Conservation (phyloP, 257 asterid species). For the Leonotis leonurus region DNA sequence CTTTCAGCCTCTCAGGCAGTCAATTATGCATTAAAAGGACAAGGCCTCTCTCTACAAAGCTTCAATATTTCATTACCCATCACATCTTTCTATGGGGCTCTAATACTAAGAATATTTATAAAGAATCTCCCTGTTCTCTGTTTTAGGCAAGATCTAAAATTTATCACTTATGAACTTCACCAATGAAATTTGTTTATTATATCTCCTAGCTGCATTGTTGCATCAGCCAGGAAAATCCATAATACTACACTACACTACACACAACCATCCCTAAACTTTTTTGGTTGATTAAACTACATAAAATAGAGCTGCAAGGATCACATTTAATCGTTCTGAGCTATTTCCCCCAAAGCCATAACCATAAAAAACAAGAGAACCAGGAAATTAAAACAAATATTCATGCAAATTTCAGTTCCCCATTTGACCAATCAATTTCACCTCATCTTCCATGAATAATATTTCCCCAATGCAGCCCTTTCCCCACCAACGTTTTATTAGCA, state of each 20-base stretch:
- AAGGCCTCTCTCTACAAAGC: not conserved
- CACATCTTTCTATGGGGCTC: not conserved
- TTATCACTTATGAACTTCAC: not conserved
- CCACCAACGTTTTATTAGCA: not conserved
- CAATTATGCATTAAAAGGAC: not conserved
- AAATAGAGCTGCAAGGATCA: not conserved
- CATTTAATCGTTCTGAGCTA: not conserved
- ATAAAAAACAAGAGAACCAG: not conserved
- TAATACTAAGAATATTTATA: not conserved
- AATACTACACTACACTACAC: not conserved
- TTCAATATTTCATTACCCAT: not conserved
- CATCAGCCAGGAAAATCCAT: not conserved
- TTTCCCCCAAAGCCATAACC: not conserved
- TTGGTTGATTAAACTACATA: not conserved
- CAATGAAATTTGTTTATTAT: not conserved
- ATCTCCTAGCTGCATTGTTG: not conserved
- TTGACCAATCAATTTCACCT: not conserved
- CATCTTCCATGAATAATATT: not conserved
- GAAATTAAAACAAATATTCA: not conserved
- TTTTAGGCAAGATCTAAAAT: not conserved
- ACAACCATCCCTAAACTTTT: not conserved
- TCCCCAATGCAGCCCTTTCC: slow-evolving; percentile 2
- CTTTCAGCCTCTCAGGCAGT: too few species aligned
- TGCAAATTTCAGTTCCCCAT: not conserved
- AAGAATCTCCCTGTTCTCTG: not conserved